phyloP scores from a whole-genome alignment of 164 flowering plant species.

The Aristolochia fimbriata region DNA sequence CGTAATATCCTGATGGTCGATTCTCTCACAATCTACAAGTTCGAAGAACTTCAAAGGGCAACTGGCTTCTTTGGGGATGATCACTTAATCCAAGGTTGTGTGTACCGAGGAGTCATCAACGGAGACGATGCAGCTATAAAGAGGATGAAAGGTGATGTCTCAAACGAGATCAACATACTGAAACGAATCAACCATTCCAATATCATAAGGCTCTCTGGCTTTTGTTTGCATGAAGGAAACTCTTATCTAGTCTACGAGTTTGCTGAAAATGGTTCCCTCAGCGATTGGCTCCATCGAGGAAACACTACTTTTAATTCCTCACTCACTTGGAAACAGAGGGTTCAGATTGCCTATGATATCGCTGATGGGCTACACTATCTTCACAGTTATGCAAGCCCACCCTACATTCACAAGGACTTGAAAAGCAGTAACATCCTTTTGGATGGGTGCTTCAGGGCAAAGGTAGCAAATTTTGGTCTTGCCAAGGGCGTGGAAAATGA shows the following conservation, averaged over 20 bases:
- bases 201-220: slow-evolving; percentile 56
- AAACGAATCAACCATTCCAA: slow-evolving; percentile 54
- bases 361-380: slow-evolving; percentile 67
- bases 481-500: slow-evolving; percentile 26
- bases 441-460: slow-evolving; percentile 42
- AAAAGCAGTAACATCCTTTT: slow-evolving; percentile 51
- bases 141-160: slow-evolving; percentile 52
- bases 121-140: slow-evolving; percentile 59
- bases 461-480: slow-evolving; percentile 45
- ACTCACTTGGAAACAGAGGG: slow-evolving; percentile 56
- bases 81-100: slow-evolving; percentile 42
- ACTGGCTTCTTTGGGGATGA: slow-evolving; percentile 36
- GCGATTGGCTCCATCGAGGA: slow-evolving; percentile 37
- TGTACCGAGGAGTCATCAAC: slow-evolving; percentile 40
- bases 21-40: slow-evolving; percentile 41
- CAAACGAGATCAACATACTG: slow-evolving; percentile 42
- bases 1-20: slow-evolving; percentile 27
- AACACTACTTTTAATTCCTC: neutral
- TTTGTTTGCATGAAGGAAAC: slow-evolving; percentile 43
- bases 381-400: slow-evolving; percentile 45
- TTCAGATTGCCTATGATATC: slow-evolving; percentile 50
- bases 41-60: slow-evolving; percentile 48
- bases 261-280: slow-evolving; percentile 45
- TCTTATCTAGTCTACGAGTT: slow-evolving; percentile 64
- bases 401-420: slow-evolving; percentile 55